phyloP scores from a whole-genome alignment of 1,284 basidiomycete species.

The Athelia sp. region DNA sequence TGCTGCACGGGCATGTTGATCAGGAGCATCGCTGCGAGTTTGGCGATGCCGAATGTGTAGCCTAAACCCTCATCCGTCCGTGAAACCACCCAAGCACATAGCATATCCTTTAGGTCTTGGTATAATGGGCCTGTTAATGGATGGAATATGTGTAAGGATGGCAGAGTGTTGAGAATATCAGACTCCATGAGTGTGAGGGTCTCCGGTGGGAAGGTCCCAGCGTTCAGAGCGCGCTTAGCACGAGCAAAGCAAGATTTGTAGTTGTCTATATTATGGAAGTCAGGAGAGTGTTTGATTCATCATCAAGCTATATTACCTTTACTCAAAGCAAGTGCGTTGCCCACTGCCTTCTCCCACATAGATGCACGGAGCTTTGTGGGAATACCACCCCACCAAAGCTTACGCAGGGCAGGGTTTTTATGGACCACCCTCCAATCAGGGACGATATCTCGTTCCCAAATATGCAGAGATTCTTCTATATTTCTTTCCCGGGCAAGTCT shows the following conservation, averaged over 20 bases:
- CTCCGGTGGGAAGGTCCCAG: constrained; percentile 70
- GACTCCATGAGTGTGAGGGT: constrained; percentile 72
- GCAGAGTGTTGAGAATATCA: constrained; percentile 81
- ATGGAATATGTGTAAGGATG: constrained; percentile 84
- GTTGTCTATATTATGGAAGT: constrained; percentile 52
- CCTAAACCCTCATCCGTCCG: constrained; percentile 84
- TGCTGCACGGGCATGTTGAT: constrained; percentile 79
- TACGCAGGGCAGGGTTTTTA: constrained; percentile 59
- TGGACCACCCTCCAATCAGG: constrained; percentile 81
- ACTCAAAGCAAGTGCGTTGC: constrained; percentile 83
- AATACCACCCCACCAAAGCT: constrained; percentile 91
- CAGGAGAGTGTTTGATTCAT: constrained; percentile 1
- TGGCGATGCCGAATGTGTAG: constrained; percentile 67
- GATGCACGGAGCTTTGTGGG: constrained; percentile 81
- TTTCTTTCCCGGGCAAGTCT: constrained; percentile 60
- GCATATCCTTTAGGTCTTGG: constrained; percentile 80
- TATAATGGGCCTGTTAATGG: constrained; percentile 77
- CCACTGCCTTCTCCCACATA: constrained; percentile 87
- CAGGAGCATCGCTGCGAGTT: constrained; percentile 85
- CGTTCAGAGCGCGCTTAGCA: constrained; percentile 67
- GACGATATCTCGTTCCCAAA: constrained; percentile 79
- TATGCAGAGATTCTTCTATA: constrained; percentile 62
- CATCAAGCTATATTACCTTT: constrained; percentile 51
- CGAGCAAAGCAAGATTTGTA: constrained; percentile 71
- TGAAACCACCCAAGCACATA: constrained; percentile 89